These are phyloP conservation scores for Cyclotella atomus DNA, from an alignment of 108 stramenopile genomes.

Conservation along the genomic window DNA sequence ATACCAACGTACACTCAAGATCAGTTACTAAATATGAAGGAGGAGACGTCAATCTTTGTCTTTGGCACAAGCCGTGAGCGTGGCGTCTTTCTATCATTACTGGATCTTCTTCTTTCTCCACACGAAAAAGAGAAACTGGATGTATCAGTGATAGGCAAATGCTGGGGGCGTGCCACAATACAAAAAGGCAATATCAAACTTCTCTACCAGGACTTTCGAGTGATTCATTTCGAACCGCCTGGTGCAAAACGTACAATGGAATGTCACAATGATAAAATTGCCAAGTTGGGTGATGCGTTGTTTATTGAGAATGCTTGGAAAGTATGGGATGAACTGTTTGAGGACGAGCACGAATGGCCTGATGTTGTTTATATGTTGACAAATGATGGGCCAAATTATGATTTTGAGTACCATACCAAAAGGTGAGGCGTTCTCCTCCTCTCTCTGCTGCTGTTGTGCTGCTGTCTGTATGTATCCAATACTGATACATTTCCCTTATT, in stretches of 20 bases:
- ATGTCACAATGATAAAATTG: slow-evolving; percentile 47
- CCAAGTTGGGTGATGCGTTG: slow-evolving; percentile 11
- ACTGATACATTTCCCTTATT: background rate
- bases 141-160: slow-evolving; percentile 26
- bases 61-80: slow-evolving; percentile 45
- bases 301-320: slow-evolving; percentile 42
- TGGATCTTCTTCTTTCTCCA: slow-evolving; percentile 24
- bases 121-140: slow-evolving; percentile 26
- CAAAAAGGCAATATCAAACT: slow-evolving; percentile 36
- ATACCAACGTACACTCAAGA: slow-evolving; percentile 22
- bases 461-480: no score
- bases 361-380: slow-evolving; percentile 35
- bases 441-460: no score
- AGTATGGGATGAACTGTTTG: slow-evolving; percentile 49
- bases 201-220: slow-evolving; percentile 47
- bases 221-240: slow-evolving; percentile 20
- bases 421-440: background rate
- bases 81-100: slow-evolving; percentile 38
- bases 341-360: slow-evolving; percentile 33
- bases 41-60: slow-evolving; percentile 38
- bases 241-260: slow-evolving; percentile 12
- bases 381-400: slow-evolving; percentile 16
- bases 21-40: slow-evolving; percentile 15
- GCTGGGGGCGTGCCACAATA: slow-evolving; percentile 43
- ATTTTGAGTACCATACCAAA: slow-evolving; percentile 34